phyloP scores from a whole-genome alignment of 1,139 yeast genomes.

The Diutina sp. region DNA sequence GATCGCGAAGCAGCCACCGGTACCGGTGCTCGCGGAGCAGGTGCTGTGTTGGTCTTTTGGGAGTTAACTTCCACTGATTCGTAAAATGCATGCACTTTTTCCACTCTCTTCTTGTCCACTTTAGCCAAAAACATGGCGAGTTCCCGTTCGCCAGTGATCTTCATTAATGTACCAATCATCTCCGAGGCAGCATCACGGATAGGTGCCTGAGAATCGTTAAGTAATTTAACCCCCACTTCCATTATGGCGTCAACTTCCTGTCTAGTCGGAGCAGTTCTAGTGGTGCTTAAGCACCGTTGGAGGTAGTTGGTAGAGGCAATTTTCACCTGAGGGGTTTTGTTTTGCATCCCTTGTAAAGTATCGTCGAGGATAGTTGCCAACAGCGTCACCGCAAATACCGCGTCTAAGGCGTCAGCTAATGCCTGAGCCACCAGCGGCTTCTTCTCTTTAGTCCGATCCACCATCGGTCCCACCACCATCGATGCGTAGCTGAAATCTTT shows the following conservation, averaged over 20 bases:
- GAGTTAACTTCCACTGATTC: slow-evolving; percentile 46
- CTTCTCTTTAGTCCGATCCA: slow-evolving; percentile 84
- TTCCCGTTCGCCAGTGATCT: slow-evolving; percentile 64
- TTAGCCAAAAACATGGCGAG: slow-evolving; percentile 47
- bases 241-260: slow-evolving; percentile 46
- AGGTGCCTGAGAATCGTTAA: slow-evolving; percentile 77
- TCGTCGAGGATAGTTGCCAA: slow-evolving; percentile 52
- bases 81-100: slow-evolving; percentile 50
- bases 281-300: slow-evolving; percentile 46
- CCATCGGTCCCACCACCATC: slow-evolving; percentile 44
- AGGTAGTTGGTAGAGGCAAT: slow-evolving; percentile 56
- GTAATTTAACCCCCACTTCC: slow-evolving; percentile 42
- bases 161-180: slow-evolving; percentile 72
- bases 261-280: slow-evolving; percentile 35
- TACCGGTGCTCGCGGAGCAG: neutral
- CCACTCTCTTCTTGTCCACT: slow-evolving; percentile 62
- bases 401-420: slow-evolving; percentile 50
- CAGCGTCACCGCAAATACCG: slow-evolving; percentile 40
- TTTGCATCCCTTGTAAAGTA: slow-evolving; percentile 44
- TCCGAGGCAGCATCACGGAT: slow-evolving; percentile 73
- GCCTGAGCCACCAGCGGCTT: slow-evolving; percentile 70
- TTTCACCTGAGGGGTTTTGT: slow-evolving; percentile 78
- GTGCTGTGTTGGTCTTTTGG: slow-evolving; percentile 4
- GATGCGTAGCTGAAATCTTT: slow-evolving; percentile 42
- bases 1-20: neutral